phyloP scores from a whole-genome alignment of 1,284 basidiomycete genomes.

The Trichosporon faecale region DNA sequence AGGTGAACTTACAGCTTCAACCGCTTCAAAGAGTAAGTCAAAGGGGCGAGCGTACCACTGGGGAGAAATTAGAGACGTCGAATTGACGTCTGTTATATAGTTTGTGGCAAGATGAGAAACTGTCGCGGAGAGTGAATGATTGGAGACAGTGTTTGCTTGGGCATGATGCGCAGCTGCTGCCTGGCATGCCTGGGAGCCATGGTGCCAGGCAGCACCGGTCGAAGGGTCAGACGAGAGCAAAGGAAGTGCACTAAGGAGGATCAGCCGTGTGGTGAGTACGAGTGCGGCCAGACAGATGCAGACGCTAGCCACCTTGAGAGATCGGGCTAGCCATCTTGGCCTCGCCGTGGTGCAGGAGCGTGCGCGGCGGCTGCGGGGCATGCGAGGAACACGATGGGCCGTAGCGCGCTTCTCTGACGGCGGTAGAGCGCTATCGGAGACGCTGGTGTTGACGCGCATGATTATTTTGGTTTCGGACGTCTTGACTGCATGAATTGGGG shows the following conservation, averaged over 20 bases:
- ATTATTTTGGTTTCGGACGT: slow-evolving; percentile 4
- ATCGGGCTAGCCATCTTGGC: background rate
- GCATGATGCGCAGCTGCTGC: background rate
- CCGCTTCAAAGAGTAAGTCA: background rate
- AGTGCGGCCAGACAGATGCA: background rate
- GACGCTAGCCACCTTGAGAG: background rate
- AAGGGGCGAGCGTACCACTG: slow-evolving; percentile 6
- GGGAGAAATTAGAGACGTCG: background rate
- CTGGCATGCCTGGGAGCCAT: background rate
- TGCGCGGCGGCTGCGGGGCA: background rate
- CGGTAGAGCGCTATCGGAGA: background rate
- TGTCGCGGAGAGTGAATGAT: background rate
- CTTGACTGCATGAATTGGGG: background rate
- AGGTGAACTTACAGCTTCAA: background rate
- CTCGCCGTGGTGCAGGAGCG: background rate
- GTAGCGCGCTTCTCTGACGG: background rate
- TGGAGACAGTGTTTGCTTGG: background rate
- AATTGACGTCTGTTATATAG: background rate
- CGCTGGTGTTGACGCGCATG: background rate
- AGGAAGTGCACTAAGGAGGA: background rate
- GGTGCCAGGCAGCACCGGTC: background rate
- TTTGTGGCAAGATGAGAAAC: background rate
- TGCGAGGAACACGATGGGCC: background rate
- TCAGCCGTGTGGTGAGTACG: background rate
- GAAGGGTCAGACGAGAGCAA: background rate